phyloP scores from a whole-genome alignment of 345 rosid genomes.

The Diplotaxis tenuifolia region DNA sequence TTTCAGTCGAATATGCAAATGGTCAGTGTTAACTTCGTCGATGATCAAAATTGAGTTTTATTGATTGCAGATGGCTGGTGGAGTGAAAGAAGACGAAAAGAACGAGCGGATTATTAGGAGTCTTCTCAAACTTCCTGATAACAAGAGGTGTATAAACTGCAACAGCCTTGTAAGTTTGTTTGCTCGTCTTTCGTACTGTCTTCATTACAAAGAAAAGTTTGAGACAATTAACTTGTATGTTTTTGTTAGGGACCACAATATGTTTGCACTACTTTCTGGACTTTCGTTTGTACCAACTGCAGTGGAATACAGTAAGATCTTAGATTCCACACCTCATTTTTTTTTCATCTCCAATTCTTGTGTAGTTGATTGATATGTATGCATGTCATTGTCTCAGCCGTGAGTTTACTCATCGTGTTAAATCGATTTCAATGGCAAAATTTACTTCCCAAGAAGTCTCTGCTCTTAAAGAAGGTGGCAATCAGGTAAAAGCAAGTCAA shows the following conservation, averaged over 20 bases:
- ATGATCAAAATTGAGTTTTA: neutral
- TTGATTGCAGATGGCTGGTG: constrained; percentile 48
- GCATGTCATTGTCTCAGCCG: no score
- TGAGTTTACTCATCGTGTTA: constrained; percentile 94
- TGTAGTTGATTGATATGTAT: no score
- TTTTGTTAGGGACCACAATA: constrained; percentile 84
- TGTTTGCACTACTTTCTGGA: constrained; percentile 96
- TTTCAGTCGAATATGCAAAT: neutral
- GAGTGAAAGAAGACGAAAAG: constrained; percentile 84
- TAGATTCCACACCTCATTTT: no score
- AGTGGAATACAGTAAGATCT: constrained; percentile 99
- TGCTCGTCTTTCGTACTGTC: no score
- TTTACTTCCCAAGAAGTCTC: constrained; percentile 83
- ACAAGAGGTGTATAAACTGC: constrained; percentile 91
- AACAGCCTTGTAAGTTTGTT: constrained; percentile 87
- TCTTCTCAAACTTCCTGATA: constrained; percentile 81
- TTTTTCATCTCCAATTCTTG: constrained; percentile 4
- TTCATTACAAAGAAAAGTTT: no score
- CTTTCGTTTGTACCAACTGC: constrained; percentile 91
- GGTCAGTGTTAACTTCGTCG: neutral
- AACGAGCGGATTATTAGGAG: constrained; percentile 80
- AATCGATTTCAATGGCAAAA: constrained; percentile 93
- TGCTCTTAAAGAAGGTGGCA: constrained; percentile 92
- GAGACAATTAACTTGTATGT: no score
- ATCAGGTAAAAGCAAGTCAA: constrained; percentile 57